Evolutionary conservation across 2,329 filamentous ascomycete genomes (phyloP), one percentile per base, ranked within the genome.

Genomic region (Arachnomyces sp.): DNA sequence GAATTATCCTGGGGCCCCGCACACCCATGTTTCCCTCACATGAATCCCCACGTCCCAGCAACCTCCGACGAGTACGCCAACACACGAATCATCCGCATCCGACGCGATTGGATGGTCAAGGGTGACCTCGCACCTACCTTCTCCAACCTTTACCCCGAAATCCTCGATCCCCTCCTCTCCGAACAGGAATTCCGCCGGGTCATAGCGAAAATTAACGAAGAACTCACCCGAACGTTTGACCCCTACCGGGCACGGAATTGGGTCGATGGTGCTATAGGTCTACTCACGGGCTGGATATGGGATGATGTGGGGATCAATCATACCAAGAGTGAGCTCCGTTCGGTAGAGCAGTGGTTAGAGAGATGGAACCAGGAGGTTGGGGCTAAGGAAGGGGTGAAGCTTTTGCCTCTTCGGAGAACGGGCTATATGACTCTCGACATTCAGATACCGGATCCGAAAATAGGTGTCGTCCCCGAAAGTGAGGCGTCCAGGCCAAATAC

Each of bases 111-210:
- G 84, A 81, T 96, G 65, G 64, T 89, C 20, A 77, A 81, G 45
- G 92, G 90, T 28, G 92, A 98, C 61, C 68, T 94, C 18, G 90
- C 89, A 1, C 92, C 92, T 0, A 87, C 89, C 0, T 96, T 93
- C 58, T 92, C 86, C 12, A 95, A 96, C 54, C 71, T 95, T 2
- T 98, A 98, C 55, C 92, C 92, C 0, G 92, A 98, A 58, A 94
- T 98, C 43, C 71, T 98, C 6, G 89, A 95, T 49, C 86, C 88
- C 0, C 78, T 89, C 25, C 67, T 98, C 32, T 74, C 78, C 1
- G 92, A 98, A 60, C 81, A 82, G 43, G 86, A 94, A 52, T 98
- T 98, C 56, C 79, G 92, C 3, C 72, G 73, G 8, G 67, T 96
- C 20, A 78, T 98, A 40, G 79, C 88, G 43, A 84, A 81, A 54